phyloP scores from a whole-genome alignment of 1,284 basidiomycete species.

The Naganishia albida region DNA sequence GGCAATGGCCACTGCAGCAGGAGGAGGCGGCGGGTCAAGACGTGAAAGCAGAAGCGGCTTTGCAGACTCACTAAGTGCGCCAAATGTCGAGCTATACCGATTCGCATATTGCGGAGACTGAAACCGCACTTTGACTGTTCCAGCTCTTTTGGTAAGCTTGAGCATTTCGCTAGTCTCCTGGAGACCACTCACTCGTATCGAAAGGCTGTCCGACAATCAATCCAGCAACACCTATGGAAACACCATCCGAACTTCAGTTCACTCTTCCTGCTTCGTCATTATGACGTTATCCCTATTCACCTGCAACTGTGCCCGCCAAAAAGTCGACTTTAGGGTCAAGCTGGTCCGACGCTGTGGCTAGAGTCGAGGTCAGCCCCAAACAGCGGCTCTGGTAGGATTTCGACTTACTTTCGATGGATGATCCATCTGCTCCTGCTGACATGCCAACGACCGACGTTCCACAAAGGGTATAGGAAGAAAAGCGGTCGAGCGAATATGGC shows the following conservation, averaged over 20 bases:
- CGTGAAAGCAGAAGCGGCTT: neutral
- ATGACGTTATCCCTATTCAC: slow-evolving; percentile 35
- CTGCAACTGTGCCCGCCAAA: slow-evolving; percentile 49
- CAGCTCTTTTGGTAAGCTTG: neutral
- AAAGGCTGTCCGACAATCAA: slow-evolving; percentile 54
- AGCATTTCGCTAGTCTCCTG: neutral
- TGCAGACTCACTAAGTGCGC: slow-evolving; percentile 47
- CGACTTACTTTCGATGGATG: slow-evolving; percentile 23
- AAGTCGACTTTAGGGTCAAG: slow-evolving; percentile 44
- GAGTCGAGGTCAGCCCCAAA: neutral
- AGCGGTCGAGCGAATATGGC: neutral
- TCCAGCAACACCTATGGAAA: slow-evolving; percentile 49
- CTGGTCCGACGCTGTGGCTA: slow-evolving; percentile 15
- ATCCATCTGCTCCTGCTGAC: slow-evolving; percentile 25
- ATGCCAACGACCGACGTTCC: slow-evolving; percentile 12
- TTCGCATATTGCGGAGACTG: slow-evolving; percentile 50
- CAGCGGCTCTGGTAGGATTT: too few species aligned
- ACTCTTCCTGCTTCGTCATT: neutral
- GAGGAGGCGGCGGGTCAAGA: too few species aligned
- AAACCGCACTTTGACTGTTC: slow-evolving; percentile 51
- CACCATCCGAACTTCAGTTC: slow-evolving; percentile 1
- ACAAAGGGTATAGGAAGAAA: neutral
- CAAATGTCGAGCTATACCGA: slow-evolving; percentile 45
- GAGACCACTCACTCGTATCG: slow-evolving; percentile 40
- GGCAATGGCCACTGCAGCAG: slow-evolving; percentile 41